Conservation (phyloP, 495 filamentous ascomycete species). For the Staphylotrichum longicolle region DNA sequence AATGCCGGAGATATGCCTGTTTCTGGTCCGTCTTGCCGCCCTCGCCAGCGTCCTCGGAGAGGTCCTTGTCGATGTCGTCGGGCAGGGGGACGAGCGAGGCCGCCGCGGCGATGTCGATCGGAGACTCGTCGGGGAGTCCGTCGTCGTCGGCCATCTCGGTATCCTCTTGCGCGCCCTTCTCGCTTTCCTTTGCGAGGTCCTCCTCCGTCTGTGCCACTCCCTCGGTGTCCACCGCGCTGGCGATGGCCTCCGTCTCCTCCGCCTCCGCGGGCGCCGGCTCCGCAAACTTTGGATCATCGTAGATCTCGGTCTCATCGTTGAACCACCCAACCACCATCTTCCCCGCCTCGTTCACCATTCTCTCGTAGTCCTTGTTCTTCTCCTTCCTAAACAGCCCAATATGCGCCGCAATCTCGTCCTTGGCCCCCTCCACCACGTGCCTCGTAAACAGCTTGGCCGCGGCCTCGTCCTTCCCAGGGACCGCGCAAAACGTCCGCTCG, state of each 20-base stretch:
- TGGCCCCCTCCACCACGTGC: slow-evolving; percentile 66
- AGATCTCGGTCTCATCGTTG: slow-evolving; percentile 41
- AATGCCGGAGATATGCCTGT: slow-evolving; percentile 44
- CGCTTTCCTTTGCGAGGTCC: slow-evolving; percentile 13
- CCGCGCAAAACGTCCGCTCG: slow-evolving; percentile 51
- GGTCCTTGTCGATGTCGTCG: slow-evolving; percentile 30
- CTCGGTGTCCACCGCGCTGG: slow-evolving; percentile 39
- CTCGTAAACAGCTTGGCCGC: slow-evolving; percentile 50
- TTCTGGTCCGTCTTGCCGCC: slow-evolving; percentile 30
- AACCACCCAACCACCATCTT: slow-evolving; percentile 56
- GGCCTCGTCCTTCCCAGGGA: slow-evolving; percentile 38
- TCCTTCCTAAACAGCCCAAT: slow-evolving; percentile 76
- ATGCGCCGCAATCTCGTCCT: slow-evolving; percentile 83
- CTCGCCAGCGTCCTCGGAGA: not conserved
- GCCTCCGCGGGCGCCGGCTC: slow-evolving; percentile 32
- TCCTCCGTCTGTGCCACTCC: slow-evolving; percentile 17
- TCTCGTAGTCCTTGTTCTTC: slow-evolving; percentile 73
- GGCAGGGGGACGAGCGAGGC: slow-evolving; percentile 45
- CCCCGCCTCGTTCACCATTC: slow-evolving; percentile 64
- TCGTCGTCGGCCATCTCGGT: slow-evolving; percentile 22
- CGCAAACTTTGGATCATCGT: slow-evolving; percentile 44
- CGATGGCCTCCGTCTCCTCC: slow-evolving; percentile 37
- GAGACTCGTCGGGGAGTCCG: slow-evolving; percentile 43
- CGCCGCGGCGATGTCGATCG: slow-evolving; percentile 48
- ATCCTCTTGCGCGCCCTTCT: slow-evolving; percentile 15